Conservation (phyloP, 2,329 filamentous ascomycete species). For the Huntiella savannae region DNA sequence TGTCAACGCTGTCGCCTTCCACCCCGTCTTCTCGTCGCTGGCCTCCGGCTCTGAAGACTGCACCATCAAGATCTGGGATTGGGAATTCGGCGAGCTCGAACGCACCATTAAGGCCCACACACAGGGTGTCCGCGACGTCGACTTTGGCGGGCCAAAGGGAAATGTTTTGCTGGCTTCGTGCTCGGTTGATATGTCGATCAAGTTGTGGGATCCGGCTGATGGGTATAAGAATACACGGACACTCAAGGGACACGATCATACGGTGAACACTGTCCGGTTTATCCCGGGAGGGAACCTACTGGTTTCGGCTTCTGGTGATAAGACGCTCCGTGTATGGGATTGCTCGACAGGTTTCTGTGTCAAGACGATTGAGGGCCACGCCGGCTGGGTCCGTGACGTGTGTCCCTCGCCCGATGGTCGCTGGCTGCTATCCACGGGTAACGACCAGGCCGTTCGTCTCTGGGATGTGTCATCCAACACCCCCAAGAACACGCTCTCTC, state of each 20-base stretch:
- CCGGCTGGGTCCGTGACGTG: slow-evolving; percentile 82
- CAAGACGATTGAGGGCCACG: slow-evolving; percentile 71
- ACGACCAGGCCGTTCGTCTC: slow-evolving; percentile 62
- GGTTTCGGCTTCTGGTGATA: slow-evolving; percentile 71
- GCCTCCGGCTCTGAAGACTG: slow-evolving; percentile 83
- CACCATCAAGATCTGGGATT: slow-evolving; percentile 95
- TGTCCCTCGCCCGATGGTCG: slow-evolving; percentile 65
- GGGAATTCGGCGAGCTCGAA: slow-evolving; percentile 82
- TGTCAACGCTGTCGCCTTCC: slow-evolving; percentile 78
- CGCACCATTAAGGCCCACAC: slow-evolving; percentile 84
- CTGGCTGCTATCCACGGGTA: slow-evolving; percentile 64
- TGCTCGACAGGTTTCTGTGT: slow-evolving; percentile 83
- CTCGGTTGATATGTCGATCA: slow-evolving; percentile 79
- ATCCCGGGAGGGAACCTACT: slow-evolving; percentile 74
- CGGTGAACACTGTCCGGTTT: slow-evolving; percentile 73
- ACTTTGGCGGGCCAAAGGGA: slow-evolving; percentile 72
- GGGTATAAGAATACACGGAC: slow-evolving; percentile 94
- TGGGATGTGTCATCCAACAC: slow-evolving; percentile 59
- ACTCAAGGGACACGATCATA: slow-evolving; percentile 79
- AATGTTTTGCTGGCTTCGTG: slow-evolving; percentile 54
- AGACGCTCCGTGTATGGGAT: slow-evolving; percentile 77
- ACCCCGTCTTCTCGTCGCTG: slow-evolving; percentile 76
- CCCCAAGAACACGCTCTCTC: slow-evolving; percentile 55
- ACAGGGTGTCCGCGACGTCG: slow-evolving; percentile 69
- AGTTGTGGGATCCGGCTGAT: slow-evolving; percentile 80